Percentiles rank a stretch among this genome's conserved stretches.
Evolutionary conservation across 495 filamentous ascomycete species (phyloP).

Genomic region (Aspergillus mulundensis): DNA sequence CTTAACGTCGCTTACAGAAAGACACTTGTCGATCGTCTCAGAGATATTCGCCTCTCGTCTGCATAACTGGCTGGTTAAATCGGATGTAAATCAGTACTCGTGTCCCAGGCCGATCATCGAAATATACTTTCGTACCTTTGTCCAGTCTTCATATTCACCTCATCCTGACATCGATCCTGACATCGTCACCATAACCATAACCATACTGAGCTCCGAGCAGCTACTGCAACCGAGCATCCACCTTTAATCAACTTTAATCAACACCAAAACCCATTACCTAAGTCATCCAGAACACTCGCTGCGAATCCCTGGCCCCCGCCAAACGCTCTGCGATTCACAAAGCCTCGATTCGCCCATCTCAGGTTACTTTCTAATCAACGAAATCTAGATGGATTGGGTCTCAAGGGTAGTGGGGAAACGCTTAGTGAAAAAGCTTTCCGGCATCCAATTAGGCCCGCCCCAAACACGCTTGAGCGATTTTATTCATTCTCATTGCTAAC

Average conservation of each 20-base stretch:
- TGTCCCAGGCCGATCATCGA: not conserved
- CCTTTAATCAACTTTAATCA: not conserved
- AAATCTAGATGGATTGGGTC: not conserved
- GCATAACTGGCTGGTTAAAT: too few relatives aligned
- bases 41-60: not conserved
- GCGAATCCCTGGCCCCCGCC: not conserved
- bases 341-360: not conserved
- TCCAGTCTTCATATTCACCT: not conserved
- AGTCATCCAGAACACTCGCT: not conserved
- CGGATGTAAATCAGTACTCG: not conserved
- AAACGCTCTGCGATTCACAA: not conserved
- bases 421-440: not conserved
- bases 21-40: not conserved
- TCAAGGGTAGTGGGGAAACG: not conserved
- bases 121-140: not conserved
- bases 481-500: conserved; percentile 7
- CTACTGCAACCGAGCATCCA: not conserved
- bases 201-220: not conserved
- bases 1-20: not conserved
- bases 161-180: too few relatives aligned
- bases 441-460: not conserved
- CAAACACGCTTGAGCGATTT: not conserved
- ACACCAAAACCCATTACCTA: not conserved
- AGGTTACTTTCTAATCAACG: not conserved
- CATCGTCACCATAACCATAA: too few relatives aligned